A percentile compares a stretch with the other conserved stretches of the same genome.
These are phyloP conservation scores for Tetracentron sinense DNA, from an alignment of 164 flowering plant species.

Conservation along the genomic window DNA sequence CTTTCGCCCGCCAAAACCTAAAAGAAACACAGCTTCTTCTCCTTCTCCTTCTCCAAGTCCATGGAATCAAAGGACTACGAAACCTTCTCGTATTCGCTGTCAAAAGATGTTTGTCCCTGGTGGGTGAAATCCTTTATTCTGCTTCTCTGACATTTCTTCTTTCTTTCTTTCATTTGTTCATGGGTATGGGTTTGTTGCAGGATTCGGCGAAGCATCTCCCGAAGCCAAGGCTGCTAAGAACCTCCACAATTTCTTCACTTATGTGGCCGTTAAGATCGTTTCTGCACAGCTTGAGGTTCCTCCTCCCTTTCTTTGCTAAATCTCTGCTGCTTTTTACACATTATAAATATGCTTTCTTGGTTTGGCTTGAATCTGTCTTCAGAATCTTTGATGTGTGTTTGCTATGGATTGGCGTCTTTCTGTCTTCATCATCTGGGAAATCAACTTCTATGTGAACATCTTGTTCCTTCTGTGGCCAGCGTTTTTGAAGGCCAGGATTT, in stretches of 20 bases:
- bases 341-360: too few relatives aligned
- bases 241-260: slow-evolving; percentile 82
- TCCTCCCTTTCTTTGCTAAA: neutral
- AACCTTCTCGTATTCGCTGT: slow-evolving; percentile 39
- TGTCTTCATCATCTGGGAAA: too few relatives aligned
- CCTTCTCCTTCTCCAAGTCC: slow-evolving; percentile 21
- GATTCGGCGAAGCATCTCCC: slow-evolving; percentile 93
- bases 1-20: slow-evolving; percentile 27
- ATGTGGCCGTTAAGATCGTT: slow-evolving; percentile 79
- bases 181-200: slow-evolving; percentile 29
- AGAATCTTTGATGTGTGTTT: too few relatives aligned
- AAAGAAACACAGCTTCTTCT: slow-evolving; percentile 18
- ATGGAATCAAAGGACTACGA: slow-evolving; percentile 28
- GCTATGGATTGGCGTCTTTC: too few relatives aligned
- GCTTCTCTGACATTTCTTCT: neutral
- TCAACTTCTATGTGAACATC: too few relatives aligned
- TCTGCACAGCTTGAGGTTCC: slow-evolving; percentile 77
- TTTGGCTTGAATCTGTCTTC: too few relatives aligned
- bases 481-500: too few relatives aligned
- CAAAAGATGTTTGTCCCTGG: slow-evolving; percentile 91
- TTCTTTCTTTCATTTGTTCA: neutral
- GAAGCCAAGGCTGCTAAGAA: slow-evolving; percentile 77
- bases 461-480: too few relatives aligned
- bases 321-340: neutral
- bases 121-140: slow-evolving; percentile 21